A percentile compares a stretch with the other conserved stretches of the same genome.
phyloP scores from a whole-genome alignment of 495 filamentous ascomycete species.

The Trichoderma orchidacearum region DNA sequence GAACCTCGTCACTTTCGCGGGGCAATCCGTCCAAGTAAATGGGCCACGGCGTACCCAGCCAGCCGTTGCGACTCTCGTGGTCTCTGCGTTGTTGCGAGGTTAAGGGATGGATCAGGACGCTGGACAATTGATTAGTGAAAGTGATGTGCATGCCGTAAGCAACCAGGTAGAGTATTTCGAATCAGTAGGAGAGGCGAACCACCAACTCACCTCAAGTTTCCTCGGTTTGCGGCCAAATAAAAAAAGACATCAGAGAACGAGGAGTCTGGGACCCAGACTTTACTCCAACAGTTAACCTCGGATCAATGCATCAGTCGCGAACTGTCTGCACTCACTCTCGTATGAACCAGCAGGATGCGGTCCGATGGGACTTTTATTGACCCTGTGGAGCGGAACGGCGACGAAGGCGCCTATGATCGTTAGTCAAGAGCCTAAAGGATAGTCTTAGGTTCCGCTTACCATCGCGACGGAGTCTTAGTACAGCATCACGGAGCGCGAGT shows the following conservation, averaged over 20 bases:
- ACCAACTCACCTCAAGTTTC: not conserved
- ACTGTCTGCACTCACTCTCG: not conserved
- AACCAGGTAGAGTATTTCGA: not conserved
- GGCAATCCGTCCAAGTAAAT: constrained; percentile 2
- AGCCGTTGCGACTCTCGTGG: constrained; percentile 2
- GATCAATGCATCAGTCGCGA: not conserved
- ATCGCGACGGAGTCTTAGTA: constrained; percentile 3
- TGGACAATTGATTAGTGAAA: not conserved
- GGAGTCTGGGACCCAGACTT: constrained; percentile 3
- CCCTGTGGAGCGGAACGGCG: constrained; percentile 1
- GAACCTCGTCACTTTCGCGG: not conserved
- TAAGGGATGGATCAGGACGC: not conserved
- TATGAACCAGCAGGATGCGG: constrained; percentile 2
- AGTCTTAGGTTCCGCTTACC: not conserved
- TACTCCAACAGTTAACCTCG: not conserved
- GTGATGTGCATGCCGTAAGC: not conserved
- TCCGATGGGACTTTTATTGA: constrained; percentile 1
- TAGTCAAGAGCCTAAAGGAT: not conserved
- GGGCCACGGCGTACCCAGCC: constrained; percentile 4
- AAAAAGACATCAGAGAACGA: constrained; percentile 5
- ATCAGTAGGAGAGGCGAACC: not conserved
- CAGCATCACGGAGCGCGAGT: constrained; percentile 4
- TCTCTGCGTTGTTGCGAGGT: constrained; percentile 2
- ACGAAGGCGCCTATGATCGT: not conserved
- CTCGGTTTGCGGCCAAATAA: constrained; percentile 2